phyloP scores from a whole-genome alignment of 257 asterid genomes.

The Cinchona pubescens region DNA sequence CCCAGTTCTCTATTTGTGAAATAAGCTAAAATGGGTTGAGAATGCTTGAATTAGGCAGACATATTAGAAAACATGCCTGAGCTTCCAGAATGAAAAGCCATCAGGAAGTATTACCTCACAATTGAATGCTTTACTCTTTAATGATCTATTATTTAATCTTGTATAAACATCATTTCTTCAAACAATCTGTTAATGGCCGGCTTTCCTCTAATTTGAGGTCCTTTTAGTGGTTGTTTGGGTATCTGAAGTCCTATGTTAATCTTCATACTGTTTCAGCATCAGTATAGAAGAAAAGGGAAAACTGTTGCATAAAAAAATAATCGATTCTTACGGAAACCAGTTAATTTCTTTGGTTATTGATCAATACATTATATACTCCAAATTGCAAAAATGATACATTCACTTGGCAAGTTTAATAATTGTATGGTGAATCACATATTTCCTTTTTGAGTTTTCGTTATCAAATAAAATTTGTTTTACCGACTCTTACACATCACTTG shows the following conservation, averaged over 20 bases:
- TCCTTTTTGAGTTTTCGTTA: not conserved
- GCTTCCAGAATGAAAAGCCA: not conserved
- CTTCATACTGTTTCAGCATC: too few relatives aligned
- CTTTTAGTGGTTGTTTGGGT: too few relatives aligned
- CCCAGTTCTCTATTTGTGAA: too few relatives aligned
- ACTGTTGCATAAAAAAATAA: too few relatives aligned
- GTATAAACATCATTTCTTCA: not conserved
- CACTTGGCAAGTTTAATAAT: not conserved
- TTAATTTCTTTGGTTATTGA: too few relatives aligned
- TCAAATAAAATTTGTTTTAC: not conserved
- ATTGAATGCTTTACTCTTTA: not conserved
- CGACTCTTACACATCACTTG: conserved; percentile 21
- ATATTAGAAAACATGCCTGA: not conserved
- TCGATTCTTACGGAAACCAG: not conserved
- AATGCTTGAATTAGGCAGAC: not conserved
- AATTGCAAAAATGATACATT: not conserved
- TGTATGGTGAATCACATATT: not conserved
- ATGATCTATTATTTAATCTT: not conserved
- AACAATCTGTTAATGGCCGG: not conserved
- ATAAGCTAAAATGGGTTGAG: not conserved
- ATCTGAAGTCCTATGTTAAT: too few relatives aligned
- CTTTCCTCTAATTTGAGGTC: not conserved
- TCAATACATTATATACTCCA: not conserved
- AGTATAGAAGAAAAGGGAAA: too few relatives aligned
- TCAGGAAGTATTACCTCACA: not conserved